Percentiles rank a stretch among this genome's conserved stretches.
Evolutionary conservation across 352 stramenopile genomes (phyloP).

Genomic region (Phytophthora macrochlamydospora): DNA sequence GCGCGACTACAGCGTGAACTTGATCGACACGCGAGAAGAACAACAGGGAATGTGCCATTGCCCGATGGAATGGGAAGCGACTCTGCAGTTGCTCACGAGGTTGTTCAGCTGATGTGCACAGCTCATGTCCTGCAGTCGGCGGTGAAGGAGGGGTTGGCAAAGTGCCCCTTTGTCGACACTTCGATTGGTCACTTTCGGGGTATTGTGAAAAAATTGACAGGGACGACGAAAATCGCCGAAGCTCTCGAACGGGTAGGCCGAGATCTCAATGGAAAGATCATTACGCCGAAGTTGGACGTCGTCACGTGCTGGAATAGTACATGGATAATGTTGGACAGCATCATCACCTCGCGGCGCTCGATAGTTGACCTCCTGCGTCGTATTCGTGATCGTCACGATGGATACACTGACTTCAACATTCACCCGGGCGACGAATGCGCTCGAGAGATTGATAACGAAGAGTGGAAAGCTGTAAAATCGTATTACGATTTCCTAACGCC

Average conservation of each 20-base stretch:
- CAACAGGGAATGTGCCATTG: not conserved
- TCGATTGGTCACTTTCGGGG: slow-evolving; percentile 2
- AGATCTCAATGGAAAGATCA: not conserved
- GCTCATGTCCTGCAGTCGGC: not conserved
- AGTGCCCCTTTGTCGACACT: not conserved
- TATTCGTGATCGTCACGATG: slow-evolving; percentile 1
- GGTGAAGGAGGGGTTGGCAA: not conserved
- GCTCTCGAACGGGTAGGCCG: slow-evolving; percentile 1
- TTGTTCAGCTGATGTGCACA: not conserved
- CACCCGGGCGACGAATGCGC: not conserved
- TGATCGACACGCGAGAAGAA: not conserved
- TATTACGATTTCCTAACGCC: slow-evolving; percentile 7
- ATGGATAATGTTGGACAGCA: slow-evolving; percentile 4
- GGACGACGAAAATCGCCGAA: not conserved
- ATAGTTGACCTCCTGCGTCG: not conserved
- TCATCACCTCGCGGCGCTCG: not conserved
- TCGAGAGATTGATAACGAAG: not conserved
- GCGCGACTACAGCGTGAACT: not conserved
- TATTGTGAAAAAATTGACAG: not conserved
- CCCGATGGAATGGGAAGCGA: not conserved
- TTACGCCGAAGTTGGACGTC: not conserved
- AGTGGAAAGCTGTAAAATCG: not conserved
- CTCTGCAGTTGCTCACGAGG: not conserved
- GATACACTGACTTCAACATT: slow-evolving; percentile 1
- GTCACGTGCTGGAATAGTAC: slow-evolving; percentile 4